Conservation (phyloP, 345 rosid species). For the Hibiscus trionum region DNA sequence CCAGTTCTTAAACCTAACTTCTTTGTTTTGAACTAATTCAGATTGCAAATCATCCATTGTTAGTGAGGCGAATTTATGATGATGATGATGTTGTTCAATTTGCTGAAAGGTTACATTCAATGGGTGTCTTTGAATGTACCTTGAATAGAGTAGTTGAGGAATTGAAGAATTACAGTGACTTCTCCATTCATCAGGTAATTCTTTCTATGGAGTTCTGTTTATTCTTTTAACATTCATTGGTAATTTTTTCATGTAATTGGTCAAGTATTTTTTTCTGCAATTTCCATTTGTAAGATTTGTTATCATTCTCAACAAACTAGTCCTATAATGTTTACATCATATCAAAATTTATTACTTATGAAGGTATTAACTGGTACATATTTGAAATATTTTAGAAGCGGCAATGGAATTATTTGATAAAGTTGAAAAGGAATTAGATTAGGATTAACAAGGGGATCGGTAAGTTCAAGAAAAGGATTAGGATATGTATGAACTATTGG, state of each 20-base stretch:
- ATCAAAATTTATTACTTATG: background rate
- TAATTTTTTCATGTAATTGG: too few species aligned
- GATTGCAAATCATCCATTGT: constrained; percentile 98
- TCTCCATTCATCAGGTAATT: constrained; percentile 81
- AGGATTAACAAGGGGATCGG: background rate
- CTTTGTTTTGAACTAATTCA: constrained; percentile 16
- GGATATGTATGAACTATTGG: background rate
- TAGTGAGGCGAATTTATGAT: constrained; percentile 75
- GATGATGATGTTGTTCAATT: constrained; percentile 65
- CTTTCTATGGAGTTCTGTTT: constrained; percentile 13
- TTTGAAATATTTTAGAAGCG: background rate
- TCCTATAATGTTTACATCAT: background rate
- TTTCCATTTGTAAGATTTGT: background rate
- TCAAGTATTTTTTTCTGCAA: background rate
- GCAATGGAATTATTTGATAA: background rate
- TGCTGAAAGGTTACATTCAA: constrained; percentile 69
- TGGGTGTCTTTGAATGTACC: constrained; percentile 84
- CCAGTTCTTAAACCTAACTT: background rate
- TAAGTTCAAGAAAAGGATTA: background rate
- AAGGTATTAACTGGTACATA: background rate
- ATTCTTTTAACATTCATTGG: background rate
- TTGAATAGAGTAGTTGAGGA: constrained; percentile 82
- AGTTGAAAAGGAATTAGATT: background rate
- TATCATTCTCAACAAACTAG: background rate
- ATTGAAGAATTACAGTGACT: constrained; percentile 74